phyloP scores from a whole-genome alignment of 192 early-diverging fungal species.

The Geosiphon pyriformis region DNA sequence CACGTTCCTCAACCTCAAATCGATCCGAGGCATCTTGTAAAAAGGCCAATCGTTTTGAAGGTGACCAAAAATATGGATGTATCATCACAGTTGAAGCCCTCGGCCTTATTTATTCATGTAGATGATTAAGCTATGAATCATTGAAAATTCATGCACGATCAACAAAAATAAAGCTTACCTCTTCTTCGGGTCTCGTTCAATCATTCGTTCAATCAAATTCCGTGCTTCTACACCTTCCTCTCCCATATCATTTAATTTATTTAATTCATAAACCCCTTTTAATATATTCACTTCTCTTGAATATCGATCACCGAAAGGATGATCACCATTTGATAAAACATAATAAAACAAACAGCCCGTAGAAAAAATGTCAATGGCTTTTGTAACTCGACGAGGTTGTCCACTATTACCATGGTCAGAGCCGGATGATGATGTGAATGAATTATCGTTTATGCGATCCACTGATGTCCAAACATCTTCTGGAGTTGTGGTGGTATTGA shows the following conservation, averaged over 20 bases:
- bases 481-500: neutral
- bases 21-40: slow-evolving; percentile 94
- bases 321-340: slow-evolving; percentile 79
- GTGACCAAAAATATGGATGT: slow-evolving; percentile 96
- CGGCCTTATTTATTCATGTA: slow-evolving; percentile 48
- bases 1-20: slow-evolving; percentile 80
- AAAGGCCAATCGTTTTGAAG: slow-evolving; percentile 78
- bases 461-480: slow-evolving; percentile 8
- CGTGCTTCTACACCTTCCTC: slow-evolving; percentile 77
- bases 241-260: slow-evolving; percentile 61
- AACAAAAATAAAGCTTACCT: slow-evolving; percentile 34
- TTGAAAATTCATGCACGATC: neutral
- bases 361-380: slow-evolving; percentile 93
- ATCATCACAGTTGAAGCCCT: slow-evolving; percentile 67
- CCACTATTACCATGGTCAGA: slow-evolving; percentile 25
- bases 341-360: slow-evolving; percentile 95
- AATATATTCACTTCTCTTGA: slow-evolving; percentile 89
- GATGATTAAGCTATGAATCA: neutral
- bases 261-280: slow-evolving; percentile 64
- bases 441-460: slow-evolving; percentile 25
- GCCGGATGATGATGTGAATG: slow-evolving; percentile 31
- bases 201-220: slow-evolving; percentile 89
- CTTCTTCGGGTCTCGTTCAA: slow-evolving; percentile 66
- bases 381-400: slow-evolving; percentile 56
- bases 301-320: slow-evolving; percentile 93